phyloP scores from a whole-genome alignment of 1,284 basidiomycete species.

The Irpex sp. region DNA sequence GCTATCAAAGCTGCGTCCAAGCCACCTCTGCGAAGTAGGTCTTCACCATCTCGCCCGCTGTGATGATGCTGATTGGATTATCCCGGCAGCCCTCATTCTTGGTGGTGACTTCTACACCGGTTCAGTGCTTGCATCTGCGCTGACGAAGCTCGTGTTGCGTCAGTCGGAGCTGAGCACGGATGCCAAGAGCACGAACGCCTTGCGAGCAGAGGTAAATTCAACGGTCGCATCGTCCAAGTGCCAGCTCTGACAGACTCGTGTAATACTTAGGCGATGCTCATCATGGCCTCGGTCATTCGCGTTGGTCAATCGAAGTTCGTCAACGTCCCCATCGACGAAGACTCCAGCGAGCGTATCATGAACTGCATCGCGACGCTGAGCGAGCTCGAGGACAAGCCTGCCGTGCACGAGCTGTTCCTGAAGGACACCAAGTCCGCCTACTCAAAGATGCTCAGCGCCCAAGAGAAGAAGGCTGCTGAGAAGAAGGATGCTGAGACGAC shows the following conservation, averaged over 20 bases:
- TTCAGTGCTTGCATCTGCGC: slow-evolving; percentile 81
- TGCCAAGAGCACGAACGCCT: slow-evolving; percentile 57
- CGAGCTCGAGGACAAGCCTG: slow-evolving; percentile 60
- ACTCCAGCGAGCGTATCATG: slow-evolving; percentile 95
- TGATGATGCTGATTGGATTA: slow-evolving; percentile 2
- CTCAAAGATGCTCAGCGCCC: slow-evolving; percentile 89
- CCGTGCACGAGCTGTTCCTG: slow-evolving; percentile 86
- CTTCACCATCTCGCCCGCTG: neutral
- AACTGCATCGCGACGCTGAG: slow-evolving; percentile 94
- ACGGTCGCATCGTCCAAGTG: neutral
- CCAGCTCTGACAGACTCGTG: neutral
- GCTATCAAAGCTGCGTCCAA: slow-evolving; percentile 85
- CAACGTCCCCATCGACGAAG: slow-evolving; percentile 93
- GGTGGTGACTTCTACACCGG: slow-evolving; percentile 98
- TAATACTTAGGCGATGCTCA: slow-evolving; percentile 81
- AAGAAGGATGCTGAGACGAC: slow-evolving; percentile 82
- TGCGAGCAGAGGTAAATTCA: slow-evolving; percentile 81
- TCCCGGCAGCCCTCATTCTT: slow-evolving; percentile 70
- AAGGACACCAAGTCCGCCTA: slow-evolving; percentile 92
- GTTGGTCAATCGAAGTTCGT: slow-evolving; percentile 97
- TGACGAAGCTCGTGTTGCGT: slow-evolving; percentile 91
- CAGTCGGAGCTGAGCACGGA: slow-evolving; percentile 67
- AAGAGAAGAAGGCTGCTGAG: slow-evolving; percentile 89
- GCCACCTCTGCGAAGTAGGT: slow-evolving; percentile 81
- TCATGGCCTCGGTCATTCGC: slow-evolving; percentile 96